Conservation (phyloP, 305 asterid species). For the Nicotiana rustica region DNA sequence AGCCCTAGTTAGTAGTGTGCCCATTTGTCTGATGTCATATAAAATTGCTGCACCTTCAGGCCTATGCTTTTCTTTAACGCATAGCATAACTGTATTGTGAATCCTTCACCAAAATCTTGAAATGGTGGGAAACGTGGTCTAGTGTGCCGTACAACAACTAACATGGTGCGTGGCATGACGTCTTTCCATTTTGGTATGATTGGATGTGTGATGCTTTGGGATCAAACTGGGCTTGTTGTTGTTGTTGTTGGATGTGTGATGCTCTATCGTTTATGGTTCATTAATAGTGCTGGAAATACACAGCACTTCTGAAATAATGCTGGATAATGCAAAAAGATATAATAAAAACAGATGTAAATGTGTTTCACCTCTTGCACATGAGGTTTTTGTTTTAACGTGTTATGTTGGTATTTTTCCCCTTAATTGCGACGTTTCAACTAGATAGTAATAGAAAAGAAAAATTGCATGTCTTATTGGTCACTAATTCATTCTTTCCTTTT, state of each 20-base stretch:
- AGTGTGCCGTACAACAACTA: not conserved
- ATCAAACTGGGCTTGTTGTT: no score
- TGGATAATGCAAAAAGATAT: not conserved
- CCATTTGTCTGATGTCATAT: not conserved
- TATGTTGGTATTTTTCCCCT: not conserved
- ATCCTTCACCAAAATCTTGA: conserved; percentile 10
- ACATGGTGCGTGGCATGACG: conserved; percentile 6
- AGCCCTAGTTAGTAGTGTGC: not conserved
- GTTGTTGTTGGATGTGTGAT: not conserved
- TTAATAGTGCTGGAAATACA: conserved; percentile 1
- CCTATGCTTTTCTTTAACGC: not conserved
- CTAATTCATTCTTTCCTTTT: conserved; percentile 27
- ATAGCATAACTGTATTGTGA: not conserved
- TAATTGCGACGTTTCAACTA: conserved; percentile 14
- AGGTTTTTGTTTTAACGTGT: not conserved
- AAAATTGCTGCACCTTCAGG: not conserved
- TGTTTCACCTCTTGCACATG: not conserved
- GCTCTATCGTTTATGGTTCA: not conserved
- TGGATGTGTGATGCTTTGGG: not conserved
- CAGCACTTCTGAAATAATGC: not conserved
- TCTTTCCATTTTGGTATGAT: not conserved
- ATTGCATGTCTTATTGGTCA: not conserved
- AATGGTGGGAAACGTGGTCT: not conserved
- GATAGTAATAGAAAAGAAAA: not conserved
- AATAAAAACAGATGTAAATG: not conserved